Percentiles rank a stretch among this genome's conserved stretches.
Evolutionary conservation across 495 filamentous ascomycete species (phyloP).

Genomic region (Terfezia claveryi): DNA sequence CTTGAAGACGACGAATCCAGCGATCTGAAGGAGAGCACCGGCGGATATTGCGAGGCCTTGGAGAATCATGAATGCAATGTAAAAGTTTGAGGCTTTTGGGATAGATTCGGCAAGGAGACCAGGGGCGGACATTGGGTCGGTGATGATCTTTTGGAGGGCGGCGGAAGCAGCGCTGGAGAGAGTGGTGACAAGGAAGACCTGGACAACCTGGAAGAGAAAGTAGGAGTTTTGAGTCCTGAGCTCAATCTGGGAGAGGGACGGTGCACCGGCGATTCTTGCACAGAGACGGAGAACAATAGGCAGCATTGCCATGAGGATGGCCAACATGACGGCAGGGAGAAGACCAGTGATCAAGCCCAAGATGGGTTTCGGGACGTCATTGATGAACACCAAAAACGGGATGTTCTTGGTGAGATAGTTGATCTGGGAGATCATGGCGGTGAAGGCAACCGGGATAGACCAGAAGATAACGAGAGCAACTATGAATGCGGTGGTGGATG

Average conservation of each 20-base stretch:
- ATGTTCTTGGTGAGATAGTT: constrained; percentile 37
- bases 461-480: constrained; percentile 74
- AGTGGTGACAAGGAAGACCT: constrained; percentile 82
- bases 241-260: constrained; percentile 57
- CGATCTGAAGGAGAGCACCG: constrained; percentile 51
- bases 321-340: constrained; percentile 54
- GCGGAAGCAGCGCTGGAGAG: constrained; percentile 52
- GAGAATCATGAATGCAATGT: constrained; percentile 83
- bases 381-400: constrained; percentile 50
- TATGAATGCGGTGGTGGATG: constrained; percentile 48
- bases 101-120: constrained; percentile 49
- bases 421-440: constrained; percentile 76
- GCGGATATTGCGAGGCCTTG: constrained; percentile 74
- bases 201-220: constrained; percentile 86
- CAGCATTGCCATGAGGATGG: constrained; percentile 73
- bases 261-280: constrained; percentile 60
- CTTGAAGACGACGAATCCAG: constrained; percentile 53
- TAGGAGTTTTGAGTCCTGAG: constrained; percentile 76
- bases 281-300: constrained; percentile 58
- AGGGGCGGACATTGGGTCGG: constrained; percentile 37
- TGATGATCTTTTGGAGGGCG: constrained; percentile 36
- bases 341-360: constrained; percentile 70
- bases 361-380: constrained; percentile 44
- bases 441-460: constrained; percentile 75
- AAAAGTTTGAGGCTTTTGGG: constrained; percentile 75